These are phyloP conservation scores for Ceratocystis albifundus DNA, from an alignment of 2,329 filamentous ascomycete species.

Conservation along the genomic window DNA sequence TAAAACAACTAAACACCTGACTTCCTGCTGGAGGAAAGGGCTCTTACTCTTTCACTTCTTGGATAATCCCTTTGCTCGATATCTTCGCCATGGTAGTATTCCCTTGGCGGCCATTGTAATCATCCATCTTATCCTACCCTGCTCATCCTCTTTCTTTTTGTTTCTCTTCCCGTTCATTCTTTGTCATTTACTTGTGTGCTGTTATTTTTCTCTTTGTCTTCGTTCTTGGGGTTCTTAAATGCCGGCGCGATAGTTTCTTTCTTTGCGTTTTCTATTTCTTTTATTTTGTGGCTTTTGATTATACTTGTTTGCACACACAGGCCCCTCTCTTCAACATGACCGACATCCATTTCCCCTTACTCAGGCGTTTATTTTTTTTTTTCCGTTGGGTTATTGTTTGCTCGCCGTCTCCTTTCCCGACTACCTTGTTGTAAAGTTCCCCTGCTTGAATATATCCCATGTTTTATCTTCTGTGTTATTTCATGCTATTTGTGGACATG, in stretches of 20 bases:
- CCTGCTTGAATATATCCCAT: constrained; percentile 8
- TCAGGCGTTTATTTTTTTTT: constrained; percentile 23
- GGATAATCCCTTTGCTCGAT: constrained; percentile 15
- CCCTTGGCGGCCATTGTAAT: constrained; percentile 16
- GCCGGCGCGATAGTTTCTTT: constrained; percentile 15
- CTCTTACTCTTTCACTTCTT: neutral
- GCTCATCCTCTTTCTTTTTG: neutral
- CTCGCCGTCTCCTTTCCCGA: neutral
- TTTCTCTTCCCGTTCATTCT: neutral
- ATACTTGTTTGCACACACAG: constrained; percentile 3
- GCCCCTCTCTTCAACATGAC: too few relatives aligned
- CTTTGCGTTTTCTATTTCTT: constrained; percentile 21
- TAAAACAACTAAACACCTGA: neutral
- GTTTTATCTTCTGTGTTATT: neutral
- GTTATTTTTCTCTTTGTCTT: constrained; percentile 14
- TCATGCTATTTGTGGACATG: neutral
- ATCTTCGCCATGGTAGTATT: constrained; percentile 12
- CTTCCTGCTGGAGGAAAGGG: too few relatives aligned
- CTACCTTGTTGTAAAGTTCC: neutral
- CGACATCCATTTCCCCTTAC: constrained; percentile 21
- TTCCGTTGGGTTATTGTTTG: neutral
- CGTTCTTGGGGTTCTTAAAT: constrained; percentile 4
- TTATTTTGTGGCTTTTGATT: constrained; percentile 11
- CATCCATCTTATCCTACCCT: neutral
- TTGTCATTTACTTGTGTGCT: constrained; percentile 22